phyloP scores from a whole-genome alignment of 495 filamentous ascomycete genomes.

The Penicillium crystallinum region DNA sequence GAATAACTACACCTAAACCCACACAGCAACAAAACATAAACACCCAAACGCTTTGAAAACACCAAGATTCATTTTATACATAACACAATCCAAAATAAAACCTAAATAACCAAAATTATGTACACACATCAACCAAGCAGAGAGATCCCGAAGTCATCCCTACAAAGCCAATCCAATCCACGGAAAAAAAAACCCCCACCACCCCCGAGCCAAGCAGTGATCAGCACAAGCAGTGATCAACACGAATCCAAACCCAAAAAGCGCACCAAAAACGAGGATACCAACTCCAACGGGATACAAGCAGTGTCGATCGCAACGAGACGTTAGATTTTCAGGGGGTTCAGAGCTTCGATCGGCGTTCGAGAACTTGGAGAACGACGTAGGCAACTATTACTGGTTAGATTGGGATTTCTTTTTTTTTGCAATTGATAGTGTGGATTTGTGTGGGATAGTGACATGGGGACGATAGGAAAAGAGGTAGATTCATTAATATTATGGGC shows the following conservation, averaged over 20 bases:
- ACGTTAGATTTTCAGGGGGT: not conserved
- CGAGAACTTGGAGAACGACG: slow-evolving; percentile 26
- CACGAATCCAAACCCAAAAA: not conserved
- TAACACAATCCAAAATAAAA: too few species aligned
- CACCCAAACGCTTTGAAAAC: too few species aligned
- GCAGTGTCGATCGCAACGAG: not conserved
- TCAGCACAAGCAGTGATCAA: not conserved
- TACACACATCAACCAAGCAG: not conserved
- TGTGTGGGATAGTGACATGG: too few species aligned
- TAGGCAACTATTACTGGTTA: slow-evolving; percentile 35
- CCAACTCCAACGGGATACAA: not conserved
- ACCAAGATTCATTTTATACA: too few species aligned
- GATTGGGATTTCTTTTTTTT: slow-evolving; percentile 3
- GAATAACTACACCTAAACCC: too few species aligned
- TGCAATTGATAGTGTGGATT: too few species aligned
- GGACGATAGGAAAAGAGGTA: not conserved
- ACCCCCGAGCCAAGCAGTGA: not conserved
- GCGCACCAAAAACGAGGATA: not conserved
- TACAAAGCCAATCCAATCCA: not conserved
- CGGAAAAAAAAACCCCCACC: not conserved
- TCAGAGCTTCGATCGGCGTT: slow-evolving; percentile 34
- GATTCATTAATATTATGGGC: slow-evolving; percentile 4
- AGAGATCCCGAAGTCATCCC: not conserved
- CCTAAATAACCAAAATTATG: not conserved
- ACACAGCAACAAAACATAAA: too few species aligned